These are phyloP conservation scores for Lonicera japonica DNA, from an alignment of 129 eudicot species.

Conservation along the genomic window DNA sequence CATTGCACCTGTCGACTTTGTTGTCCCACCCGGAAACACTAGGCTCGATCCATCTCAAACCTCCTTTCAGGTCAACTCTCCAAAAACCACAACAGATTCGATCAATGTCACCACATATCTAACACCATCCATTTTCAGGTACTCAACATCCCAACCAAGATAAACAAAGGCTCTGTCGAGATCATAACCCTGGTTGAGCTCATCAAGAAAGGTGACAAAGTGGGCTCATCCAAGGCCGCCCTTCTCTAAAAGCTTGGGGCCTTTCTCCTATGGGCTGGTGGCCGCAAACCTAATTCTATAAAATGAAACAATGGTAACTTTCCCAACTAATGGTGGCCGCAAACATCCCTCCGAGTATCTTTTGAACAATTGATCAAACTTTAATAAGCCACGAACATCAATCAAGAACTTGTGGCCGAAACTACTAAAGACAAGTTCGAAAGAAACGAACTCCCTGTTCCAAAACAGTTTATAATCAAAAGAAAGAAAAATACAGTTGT, in stretches of 20 bases:
- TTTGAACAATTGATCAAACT: not conserved
- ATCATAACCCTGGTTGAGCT: conserved; percentile 59
- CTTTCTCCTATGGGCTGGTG: conserved; percentile 50
- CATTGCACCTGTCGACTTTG: conserved; percentile 51
- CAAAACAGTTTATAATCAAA: conserved; percentile 1
- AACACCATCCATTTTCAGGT: conserved; percentile 23
- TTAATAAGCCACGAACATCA: too few relatives aligned
- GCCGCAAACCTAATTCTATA: conserved; percentile 1
- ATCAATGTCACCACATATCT: not conserved
- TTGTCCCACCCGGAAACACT: conserved; percentile 70
- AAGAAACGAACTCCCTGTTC: conserved; percentile 78
- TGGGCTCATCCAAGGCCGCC: conserved; percentile 67
- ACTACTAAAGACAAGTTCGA: conserved; percentile 57
- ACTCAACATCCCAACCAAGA: conserved; percentile 69
- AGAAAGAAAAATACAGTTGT: not conserved
- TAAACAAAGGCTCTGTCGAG: conserved; percentile 69
- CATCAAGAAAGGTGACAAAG: conserved; percentile 61
- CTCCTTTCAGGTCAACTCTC: conserved; percentile 47
- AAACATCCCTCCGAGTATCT: too few relatives aligned
- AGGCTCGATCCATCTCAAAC: conserved; percentile 69
- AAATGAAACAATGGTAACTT: too few relatives aligned
- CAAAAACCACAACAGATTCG: not conserved
- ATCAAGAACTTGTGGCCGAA: not conserved
- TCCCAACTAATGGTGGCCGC: too few relatives aligned
- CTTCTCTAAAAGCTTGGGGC: conserved; percentile 56